Base-by-base conservation (phyloP, 2,329 filamentous ascomycete genomes). In the Paecilomyces formosus region DNA sequence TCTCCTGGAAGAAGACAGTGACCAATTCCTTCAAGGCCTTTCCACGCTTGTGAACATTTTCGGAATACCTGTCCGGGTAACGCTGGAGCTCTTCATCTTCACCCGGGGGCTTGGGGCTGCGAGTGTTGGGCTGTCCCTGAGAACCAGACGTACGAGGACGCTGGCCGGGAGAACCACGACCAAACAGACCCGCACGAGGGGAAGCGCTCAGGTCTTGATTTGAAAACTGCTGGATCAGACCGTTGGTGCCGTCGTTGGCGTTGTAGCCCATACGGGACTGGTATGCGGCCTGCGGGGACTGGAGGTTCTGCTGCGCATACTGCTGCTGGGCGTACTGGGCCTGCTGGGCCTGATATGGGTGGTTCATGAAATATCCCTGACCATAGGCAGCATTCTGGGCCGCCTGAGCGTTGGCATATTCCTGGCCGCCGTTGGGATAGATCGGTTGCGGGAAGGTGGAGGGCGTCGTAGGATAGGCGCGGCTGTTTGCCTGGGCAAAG, bases 381-480 rank as follows among this genome's bases (percentile, higher is more conserved):
- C 69, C 70, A 57, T 76, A 76, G 51, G 67, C 68, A 53, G 71
- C 73, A 65, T 75, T 76, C 57, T 76, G 66, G 15, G 64, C 66
- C 30, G 64, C 54, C 50, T 73, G 75, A 56, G 76, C 71, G 62
- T 83, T 83, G 61, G 83, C 79, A 67, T 87, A 85, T 65, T 86
- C 84, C 72, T 85, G 82, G 53, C 81, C 81, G 57, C 79, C 77
- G 66, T 82, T 79, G 68, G 81, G 82, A 69, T 85, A 87, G 72
- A 96, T 89, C 61, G 92, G 92, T 78, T 97, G 93, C 12, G 93
- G 93, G 71, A 97, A 97, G 60, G 92, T 96, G 64, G 93, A 97
- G 56, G 93, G 93, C 9, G 93, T 97, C 56, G 93, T 92, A 66
- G 88, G 89, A 81, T 90, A 92, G 65, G 85, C 81, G 72, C 88